A percentile compares a stretch with the other conserved stretches of the same genome.
These are phyloP conservation scores for Carpinus viminea DNA, from an alignment of 306 rosid species.

Conservation along the genomic window DNA sequence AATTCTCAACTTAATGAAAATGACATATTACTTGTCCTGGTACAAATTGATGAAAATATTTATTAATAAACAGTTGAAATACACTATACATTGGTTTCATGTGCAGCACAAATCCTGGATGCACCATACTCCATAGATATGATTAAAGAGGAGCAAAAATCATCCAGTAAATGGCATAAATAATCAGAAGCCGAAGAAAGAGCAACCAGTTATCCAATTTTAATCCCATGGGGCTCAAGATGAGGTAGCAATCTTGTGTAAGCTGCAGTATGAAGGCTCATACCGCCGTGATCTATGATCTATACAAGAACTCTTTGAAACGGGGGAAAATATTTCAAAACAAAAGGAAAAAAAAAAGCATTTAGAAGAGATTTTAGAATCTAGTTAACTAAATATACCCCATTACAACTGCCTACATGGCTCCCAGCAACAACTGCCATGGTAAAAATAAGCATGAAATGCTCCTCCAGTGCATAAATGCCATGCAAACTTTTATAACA, in stretches of 20 bases:
- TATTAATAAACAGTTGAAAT: too few relatives aligned
- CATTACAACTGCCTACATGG: slow-evolving; percentile 33
- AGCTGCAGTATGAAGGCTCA: background rate
- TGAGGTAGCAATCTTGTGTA: background rate
- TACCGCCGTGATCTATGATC: slow-evolving; percentile 5
- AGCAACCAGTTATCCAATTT: slow-evolving; percentile 22
- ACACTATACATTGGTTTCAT: slow-evolving; percentile 2
- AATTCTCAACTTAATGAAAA: background rate
- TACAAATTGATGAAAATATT: background rate
- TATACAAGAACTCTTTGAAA: slow-evolving; percentile 34
- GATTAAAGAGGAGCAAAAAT: slow-evolving; percentile 21
- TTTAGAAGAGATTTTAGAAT: slow-evolving; percentile 32
- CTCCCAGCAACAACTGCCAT: slow-evolving; percentile 39
- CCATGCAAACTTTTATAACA: slow-evolving; percentile 27
- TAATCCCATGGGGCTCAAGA: slow-evolving; percentile 27
- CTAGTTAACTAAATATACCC: slow-evolving; percentile 37
- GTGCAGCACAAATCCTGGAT: slow-evolving; percentile 19
- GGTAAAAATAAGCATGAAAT: slow-evolving; percentile 23
- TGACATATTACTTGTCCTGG: background rate
- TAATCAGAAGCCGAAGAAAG: background rate
- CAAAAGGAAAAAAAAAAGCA: background rate
- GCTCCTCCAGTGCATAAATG: slow-evolving; percentile 33
- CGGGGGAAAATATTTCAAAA: slow-evolving; percentile 1
- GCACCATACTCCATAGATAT: slow-evolving; percentile 23
- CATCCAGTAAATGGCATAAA: slow-evolving; percentile 8